Percentiles rank a stretch among this genome's conserved stretches.
Evolutionary conservation across 805 yeast species (phyloP).

Genomic region (Kodamaea fukazawae): DNA sequence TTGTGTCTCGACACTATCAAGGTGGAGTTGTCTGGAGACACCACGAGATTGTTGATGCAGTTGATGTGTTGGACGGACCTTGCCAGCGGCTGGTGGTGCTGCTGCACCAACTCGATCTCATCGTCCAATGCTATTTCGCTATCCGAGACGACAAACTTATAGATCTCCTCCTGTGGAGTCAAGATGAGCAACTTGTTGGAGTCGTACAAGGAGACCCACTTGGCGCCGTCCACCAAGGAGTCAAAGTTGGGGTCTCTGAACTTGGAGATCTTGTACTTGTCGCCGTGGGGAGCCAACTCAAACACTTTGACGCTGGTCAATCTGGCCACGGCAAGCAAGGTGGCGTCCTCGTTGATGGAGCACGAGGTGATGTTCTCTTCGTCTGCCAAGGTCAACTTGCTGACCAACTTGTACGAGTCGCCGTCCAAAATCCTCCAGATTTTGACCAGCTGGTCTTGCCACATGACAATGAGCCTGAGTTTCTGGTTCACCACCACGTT

Average conservation of each 20-base stretch:
- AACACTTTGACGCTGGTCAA: slow-evolving; percentile 67
- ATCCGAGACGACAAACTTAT: slow-evolving; percentile 36
- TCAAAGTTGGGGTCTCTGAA: slow-evolving; percentile 44
- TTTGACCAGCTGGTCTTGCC: slow-evolving; percentile 80
- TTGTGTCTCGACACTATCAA: slow-evolving; percentile 61
- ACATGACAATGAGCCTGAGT: slow-evolving; percentile 59
- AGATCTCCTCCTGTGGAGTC: slow-evolving; percentile 62
- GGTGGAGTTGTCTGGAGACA: slow-evolving; percentile 42
- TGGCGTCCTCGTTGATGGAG: slow-evolving; percentile 61
- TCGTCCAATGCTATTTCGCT: slow-evolving; percentile 33
- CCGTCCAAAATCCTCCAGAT: slow-evolving; percentile 63
- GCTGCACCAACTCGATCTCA: slow-evolving; percentile 34
- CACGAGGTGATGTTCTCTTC: slow-evolving; percentile 79
- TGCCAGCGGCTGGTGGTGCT: not conserved
- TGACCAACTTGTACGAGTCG: slow-evolving; percentile 53
- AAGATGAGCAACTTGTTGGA: slow-evolving; percentile 48
- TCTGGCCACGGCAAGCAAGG: slow-evolving; percentile 69
- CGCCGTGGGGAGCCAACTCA: slow-evolving; percentile 44
- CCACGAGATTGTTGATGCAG: slow-evolving; percentile 51
- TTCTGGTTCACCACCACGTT: slow-evolving; percentile 48
- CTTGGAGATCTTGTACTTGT: slow-evolving; percentile 49
- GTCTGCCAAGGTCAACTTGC: slow-evolving; percentile 64
- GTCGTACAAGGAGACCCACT: slow-evolving; percentile 45
- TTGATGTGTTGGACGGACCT: slow-evolving; percentile 42
- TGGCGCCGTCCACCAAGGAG: slow-evolving; percentile 54